Conservation (phyloP, 164 flowering plant genomes). For the Berberis thunbergii region DNA sequence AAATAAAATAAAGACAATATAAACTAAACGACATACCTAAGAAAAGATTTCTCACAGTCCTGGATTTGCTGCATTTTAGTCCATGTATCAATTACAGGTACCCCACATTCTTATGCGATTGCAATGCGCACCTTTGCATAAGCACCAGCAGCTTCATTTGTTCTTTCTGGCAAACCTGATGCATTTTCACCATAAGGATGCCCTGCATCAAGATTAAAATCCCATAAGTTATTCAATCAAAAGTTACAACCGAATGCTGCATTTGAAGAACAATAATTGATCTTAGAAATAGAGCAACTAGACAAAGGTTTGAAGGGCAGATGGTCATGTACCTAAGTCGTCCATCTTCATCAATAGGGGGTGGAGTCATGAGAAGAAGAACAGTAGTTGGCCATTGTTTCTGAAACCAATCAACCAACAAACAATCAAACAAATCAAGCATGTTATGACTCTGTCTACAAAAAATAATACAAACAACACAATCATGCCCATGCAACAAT, state of each 20-base stretch:
- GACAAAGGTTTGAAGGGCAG: background rate
- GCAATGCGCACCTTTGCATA: constrained; percentile 56
- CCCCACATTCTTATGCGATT: constrained; percentile 47
- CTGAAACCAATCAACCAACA: constrained; percentile 24
- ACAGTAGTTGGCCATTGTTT: constrained; percentile 51
- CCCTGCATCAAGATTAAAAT: constrained; percentile 19
- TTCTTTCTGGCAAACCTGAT: constrained; percentile 61
- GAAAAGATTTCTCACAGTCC: constrained; percentile 46
- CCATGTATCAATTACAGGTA: constrained; percentile 59
- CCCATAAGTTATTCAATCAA: background rate
- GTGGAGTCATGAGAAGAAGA: constrained; percentile 65
- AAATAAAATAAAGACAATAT: too few species aligned
- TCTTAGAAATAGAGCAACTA: too few species aligned
- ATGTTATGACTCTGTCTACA: background rate
- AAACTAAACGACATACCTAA: constrained; percentile 28
- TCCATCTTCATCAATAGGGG: constrained; percentile 72
- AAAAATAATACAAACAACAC: too few species aligned
- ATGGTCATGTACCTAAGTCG: constrained; percentile 33
- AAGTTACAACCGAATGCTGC: too few species aligned
- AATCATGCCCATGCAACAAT: too few species aligned
- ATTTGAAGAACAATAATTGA: too few species aligned
- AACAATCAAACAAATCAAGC: background rate
- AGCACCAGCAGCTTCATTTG: constrained; percentile 62
- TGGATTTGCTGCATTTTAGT: constrained; percentile 59
- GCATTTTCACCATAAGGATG: constrained; percentile 47